phyloP scores from a whole-genome alignment of 2,329 filamentous ascomycete species.

The Monilinia vaccinii-corymbosi region DNA sequence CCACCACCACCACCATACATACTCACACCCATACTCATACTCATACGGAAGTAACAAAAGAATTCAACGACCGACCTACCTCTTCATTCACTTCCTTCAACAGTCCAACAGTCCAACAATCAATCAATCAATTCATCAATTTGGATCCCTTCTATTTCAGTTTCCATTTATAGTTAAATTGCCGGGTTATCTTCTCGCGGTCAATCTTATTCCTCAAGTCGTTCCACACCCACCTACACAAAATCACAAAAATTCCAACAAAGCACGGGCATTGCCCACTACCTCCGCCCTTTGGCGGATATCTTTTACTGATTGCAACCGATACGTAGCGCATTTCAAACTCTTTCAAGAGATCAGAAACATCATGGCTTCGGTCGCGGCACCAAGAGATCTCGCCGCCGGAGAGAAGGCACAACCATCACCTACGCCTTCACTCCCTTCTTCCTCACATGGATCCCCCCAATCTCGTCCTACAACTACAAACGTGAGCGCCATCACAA shows the following conservation, averaged over 20 bases:
- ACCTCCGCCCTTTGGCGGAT: constrained; percentile 18
- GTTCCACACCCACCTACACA: background rate
- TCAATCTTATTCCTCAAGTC: background rate
- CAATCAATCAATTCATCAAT: too few species aligned
- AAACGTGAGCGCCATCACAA: constrained; percentile 22
- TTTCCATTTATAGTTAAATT: background rate
- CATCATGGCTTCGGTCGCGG: constrained; percentile 26
- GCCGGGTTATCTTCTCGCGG: background rate
- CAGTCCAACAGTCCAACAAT: background rate
- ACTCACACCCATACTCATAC: too few species aligned
- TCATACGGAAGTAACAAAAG: too few species aligned
- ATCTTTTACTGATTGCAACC: constrained; percentile 8
- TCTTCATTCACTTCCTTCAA: background rate
- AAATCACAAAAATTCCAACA: constrained; percentile 9
- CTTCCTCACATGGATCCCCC: constrained; percentile 22
- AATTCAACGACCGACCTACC: too few species aligned
- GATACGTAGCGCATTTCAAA: constrained; percentile 6
- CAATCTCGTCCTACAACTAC: constrained; percentile 17
- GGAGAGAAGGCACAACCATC: constrained; percentile 21
- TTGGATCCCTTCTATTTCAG: background rate
- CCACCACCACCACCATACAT: too few species aligned
- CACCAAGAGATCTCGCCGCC: constrained; percentile 17
- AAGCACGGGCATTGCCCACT: constrained; percentile 21
- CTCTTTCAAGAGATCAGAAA: constrained; percentile 4
- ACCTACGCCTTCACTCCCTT: constrained; percentile 21